phyloP scores from a whole-genome alignment of 2,329 filamentous ascomycete genomes.

The Xylaria sp. region DNA sequence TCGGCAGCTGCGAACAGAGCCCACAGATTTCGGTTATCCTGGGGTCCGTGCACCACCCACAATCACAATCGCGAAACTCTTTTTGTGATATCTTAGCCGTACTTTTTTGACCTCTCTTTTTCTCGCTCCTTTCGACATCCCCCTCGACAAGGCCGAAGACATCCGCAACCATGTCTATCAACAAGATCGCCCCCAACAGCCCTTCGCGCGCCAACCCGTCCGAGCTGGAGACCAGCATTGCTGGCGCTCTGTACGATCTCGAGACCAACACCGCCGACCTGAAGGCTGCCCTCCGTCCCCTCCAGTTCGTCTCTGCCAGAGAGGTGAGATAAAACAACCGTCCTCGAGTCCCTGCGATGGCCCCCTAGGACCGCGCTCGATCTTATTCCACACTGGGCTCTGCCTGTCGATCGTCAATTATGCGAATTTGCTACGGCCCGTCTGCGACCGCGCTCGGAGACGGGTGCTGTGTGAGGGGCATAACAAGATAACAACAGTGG shows the following conservation, averaged over 20 bases:
- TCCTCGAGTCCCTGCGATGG: slow-evolving; percentile 34
- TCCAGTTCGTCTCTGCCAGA: slow-evolving; percentile 98
- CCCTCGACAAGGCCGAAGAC: slow-evolving; percentile 40
- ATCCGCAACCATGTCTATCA: slow-evolving; percentile 43
- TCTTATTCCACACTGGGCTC: slow-evolving; percentile 45
- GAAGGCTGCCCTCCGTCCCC: slow-evolving; percentile 93
- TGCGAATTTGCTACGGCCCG: slow-evolving; percentile 41
- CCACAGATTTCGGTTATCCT: slow-evolving; percentile 33
- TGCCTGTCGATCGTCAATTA: slow-evolving; percentile 33
- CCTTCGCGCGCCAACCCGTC: slow-evolving; percentile 94
- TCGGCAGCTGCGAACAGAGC: neutral
- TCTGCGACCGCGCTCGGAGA: slow-evolving; percentile 38
- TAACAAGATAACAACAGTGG: slow-evolving; percentile 55
- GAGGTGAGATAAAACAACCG: slow-evolving; percentile 80
- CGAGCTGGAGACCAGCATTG: slow-evolving; percentile 97
- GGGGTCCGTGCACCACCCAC: slow-evolving; percentile 42
- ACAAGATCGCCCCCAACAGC: slow-evolving; percentile 99
- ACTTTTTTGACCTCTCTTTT: slow-evolving; percentile 29
- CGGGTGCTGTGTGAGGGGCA: slow-evolving; percentile 40
- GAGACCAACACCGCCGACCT: slow-evolving; percentile 99
- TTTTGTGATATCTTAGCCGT: slow-evolving; percentile 28
- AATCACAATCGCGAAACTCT: slow-evolving; percentile 42
- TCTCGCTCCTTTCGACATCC: slow-evolving; percentile 25
- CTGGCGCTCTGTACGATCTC: slow-evolving; percentile 96
- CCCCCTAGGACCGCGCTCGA: slow-evolving; percentile 42